Evolutionary conservation across 2,329 filamentous ascomycete genomes (phyloP), one percentile per base, ranked within the genome.

Genomic region (Aotearoamyces nothofagi): DNA sequence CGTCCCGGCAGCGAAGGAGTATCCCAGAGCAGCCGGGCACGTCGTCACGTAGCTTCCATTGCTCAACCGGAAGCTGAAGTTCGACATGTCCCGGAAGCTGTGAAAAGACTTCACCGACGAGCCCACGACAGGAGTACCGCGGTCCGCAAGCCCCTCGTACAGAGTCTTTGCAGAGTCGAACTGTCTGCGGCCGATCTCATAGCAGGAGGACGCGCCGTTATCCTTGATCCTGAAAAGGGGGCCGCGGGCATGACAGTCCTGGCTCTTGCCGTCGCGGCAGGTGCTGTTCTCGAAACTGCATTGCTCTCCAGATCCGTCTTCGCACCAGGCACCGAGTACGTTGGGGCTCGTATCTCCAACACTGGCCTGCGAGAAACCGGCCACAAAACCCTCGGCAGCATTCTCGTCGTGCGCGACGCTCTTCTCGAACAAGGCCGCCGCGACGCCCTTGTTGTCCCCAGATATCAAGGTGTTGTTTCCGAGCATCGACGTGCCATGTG

Each of bases 391-490:
- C 2, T 70, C 58, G 0, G 68, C 64, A 17, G 73, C 71, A 11
- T 57, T 60, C 2, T 58, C 46, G 11, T 69, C 60, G n/a, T 51
- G 53, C 3, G 56, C 49, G 27, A 78, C 62, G 29, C 68, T 73
- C 39, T 78, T 67, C 49, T 96, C 87, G 30, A 94, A 76, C 9
- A 93, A 58, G 47, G 78, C 78, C 1, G 86, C 80, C 2, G 87
- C 86, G 5, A 93, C 82, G 9, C 87, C 87, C 56, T 96, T 96
- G 58, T 96, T 96, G 52, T 96, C 87, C n/a, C 82, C 87, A 3
- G 84, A 76, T 28, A 90, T 70, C 9, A 93, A 63, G 0, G 84
- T 94, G 54, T 93, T 93, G 55, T 94, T 94, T 31, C 80, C 78
- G 14, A 86, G 70, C 53, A 94, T 69, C 1, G 83, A 92, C 0